Evolutionary conservation across 352 stramenopile genomes (phyloP).

Genomic region (Globisporangium acanthophoron): DNA sequence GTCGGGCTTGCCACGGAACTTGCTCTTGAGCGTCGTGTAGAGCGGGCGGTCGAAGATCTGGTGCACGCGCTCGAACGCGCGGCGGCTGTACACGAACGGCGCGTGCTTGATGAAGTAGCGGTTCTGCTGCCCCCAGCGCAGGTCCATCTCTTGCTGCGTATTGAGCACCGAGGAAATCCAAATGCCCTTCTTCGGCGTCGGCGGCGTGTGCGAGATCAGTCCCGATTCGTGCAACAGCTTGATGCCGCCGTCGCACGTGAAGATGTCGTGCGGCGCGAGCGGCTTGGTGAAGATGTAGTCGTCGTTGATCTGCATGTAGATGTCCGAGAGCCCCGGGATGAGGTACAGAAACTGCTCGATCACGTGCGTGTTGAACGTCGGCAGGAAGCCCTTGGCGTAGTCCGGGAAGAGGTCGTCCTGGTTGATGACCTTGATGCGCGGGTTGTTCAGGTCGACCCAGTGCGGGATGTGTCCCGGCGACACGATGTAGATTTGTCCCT

Average conservation of each 20-base stretch:
- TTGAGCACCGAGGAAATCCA: slow-evolving; percentile 86
- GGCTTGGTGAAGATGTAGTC: slow-evolving; percentile 87
- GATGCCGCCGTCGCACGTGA: slow-evolving; percentile 84
- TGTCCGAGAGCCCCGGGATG: slow-evolving; percentile 82
- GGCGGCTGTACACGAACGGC: slow-evolving; percentile 83
- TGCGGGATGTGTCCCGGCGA: slow-evolving; percentile 74
- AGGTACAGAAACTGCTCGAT: slow-evolving; percentile 88
- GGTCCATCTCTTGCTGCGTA: slow-evolving; percentile 86
- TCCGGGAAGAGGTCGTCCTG: slow-evolving; percentile 84
- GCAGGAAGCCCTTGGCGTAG: slow-evolving; percentile 74
- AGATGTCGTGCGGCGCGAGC: slow-evolving; percentile 80
- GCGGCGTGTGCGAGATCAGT: slow-evolving; percentile 71
- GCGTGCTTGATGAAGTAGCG: slow-evolving; percentile 88
- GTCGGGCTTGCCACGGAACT: slow-evolving; percentile 79
- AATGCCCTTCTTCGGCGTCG: slow-evolving; percentile 76
- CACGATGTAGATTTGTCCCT: slow-evolving; percentile 84
- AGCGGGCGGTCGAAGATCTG: slow-evolving; percentile 83
- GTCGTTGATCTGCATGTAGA: slow-evolving; percentile 89
- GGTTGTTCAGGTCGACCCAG: slow-evolving; percentile 80
- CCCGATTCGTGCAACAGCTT: slow-evolving; percentile 69
- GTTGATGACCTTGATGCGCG: slow-evolving; percentile 82
- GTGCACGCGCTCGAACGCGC: slow-evolving; percentile 80
- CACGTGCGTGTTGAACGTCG: slow-evolving; percentile 86
- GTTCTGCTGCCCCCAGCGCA: slow-evolving; percentile 70
- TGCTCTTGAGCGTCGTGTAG: slow-evolving; percentile 80